A percentile compares a stretch with the other conserved stretches of the same genome.
Evolutionary conservation across 1,284 basidiomycete genomes (phyloP).

Genomic region (Athelia psychrophila): DNA sequence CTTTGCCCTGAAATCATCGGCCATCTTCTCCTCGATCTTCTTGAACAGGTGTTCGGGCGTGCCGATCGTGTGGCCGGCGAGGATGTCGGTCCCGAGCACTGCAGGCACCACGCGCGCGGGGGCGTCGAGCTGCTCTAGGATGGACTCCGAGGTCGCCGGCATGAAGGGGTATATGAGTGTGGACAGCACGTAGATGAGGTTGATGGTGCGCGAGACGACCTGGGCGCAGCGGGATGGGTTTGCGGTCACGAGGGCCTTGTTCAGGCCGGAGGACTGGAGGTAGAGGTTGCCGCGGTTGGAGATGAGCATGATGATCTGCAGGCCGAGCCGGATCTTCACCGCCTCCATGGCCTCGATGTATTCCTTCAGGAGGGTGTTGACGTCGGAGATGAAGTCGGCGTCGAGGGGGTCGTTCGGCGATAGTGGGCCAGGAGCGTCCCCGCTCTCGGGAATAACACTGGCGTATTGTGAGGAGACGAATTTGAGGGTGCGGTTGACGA

Average conservation of each 20-base stretch:
- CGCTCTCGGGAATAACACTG: constrained; percentile 76
- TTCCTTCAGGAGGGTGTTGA: constrained; percentile 79
- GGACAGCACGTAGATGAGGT: constrained; percentile 91
- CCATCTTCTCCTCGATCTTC: constrained; percentile 91
- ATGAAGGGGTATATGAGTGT: constrained; percentile 94
- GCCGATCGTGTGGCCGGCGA: constrained; percentile 85
- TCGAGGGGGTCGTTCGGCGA: constrained; percentile 71
- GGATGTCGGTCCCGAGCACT: constrained; percentile 73
- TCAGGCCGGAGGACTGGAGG: constrained; percentile 88
- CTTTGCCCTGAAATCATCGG: constrained; percentile 76
- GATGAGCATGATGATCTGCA: constrained; percentile 87
- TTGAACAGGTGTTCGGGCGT: constrained; percentile 91
- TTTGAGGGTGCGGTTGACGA: constrained; percentile 93
- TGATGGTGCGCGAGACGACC: constrained; percentile 87
- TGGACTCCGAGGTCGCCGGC: constrained; percentile 84
- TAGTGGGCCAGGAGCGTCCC: constrained; percentile 64
- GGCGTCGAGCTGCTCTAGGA: constrained; percentile 89
- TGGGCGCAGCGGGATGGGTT: constrained; percentile 86
- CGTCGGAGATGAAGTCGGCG: constrained; percentile 75
- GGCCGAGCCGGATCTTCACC: constrained; percentile 86
- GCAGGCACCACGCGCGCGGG: constrained; percentile 78
- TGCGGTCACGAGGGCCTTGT: constrained; percentile 85
- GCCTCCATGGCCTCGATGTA: constrained; percentile 90
- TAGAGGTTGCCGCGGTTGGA: constrained; percentile 94
- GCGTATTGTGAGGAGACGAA: constrained; percentile 90